A percentile compares a stretch with the other conserved stretches of the same genome.
Conservation (phyloP, 371 early-diverging fungal species). For the Saksenaea vasiformis region DNA sequence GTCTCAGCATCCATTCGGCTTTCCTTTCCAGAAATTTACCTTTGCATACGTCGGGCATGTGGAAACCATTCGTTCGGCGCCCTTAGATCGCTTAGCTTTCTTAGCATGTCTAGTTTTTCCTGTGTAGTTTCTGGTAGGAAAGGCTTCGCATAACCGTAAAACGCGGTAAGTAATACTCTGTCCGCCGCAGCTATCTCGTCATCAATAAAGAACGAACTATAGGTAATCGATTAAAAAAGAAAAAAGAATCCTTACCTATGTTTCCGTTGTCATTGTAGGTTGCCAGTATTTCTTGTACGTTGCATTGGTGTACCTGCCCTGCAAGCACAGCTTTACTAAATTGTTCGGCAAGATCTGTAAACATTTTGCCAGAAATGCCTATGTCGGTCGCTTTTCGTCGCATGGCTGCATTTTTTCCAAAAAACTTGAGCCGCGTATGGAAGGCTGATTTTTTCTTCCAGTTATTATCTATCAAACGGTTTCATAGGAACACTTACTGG, state of each 20-base stretch:
- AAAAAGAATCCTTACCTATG: no score
- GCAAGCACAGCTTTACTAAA: constrained; percentile 24
- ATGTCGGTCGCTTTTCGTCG: constrained; percentile 24
- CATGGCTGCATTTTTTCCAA: constrained; percentile 16
- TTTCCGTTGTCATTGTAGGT: not conserved
- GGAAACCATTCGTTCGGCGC: constrained; percentile 84
- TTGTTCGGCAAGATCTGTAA: constrained; percentile 14
- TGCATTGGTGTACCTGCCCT: constrained; percentile 14
- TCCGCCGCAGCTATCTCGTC: constrained; percentile 22
- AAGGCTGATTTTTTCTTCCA: not conserved
- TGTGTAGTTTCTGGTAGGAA: constrained; percentile 29
- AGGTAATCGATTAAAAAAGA: no score
- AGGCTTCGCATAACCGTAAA: constrained; percentile 39
- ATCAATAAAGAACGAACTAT: not conserved
- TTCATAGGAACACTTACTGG: not conserved
- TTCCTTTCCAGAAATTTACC: constrained; percentile 37
- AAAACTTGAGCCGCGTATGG: constrained; percentile 8
- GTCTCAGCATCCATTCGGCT: not conserved
- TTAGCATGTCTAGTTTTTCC: constrained; percentile 51
- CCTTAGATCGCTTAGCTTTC: constrained; percentile 71
- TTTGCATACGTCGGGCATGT: constrained; percentile 68
- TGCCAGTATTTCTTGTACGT: not conserved
- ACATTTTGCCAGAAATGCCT: constrained; percentile 29
- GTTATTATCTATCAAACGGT: not conserved
- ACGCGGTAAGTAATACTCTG: constrained; percentile 28